phyloP scores from a whole-genome alignment of 805 yeast species.

The Ogataea saltuana region DNA sequence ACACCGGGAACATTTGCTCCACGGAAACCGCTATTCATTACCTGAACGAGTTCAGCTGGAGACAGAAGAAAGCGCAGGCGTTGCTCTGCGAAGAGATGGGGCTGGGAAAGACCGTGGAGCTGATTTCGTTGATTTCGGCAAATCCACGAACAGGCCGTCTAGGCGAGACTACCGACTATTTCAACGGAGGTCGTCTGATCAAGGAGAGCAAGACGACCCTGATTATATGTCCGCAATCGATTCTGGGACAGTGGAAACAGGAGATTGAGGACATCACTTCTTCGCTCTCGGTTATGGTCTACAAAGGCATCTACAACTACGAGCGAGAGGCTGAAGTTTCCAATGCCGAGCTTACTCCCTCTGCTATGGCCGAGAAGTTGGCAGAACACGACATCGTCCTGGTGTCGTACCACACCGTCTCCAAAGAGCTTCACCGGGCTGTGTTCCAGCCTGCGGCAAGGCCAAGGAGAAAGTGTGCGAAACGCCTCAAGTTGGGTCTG shows the following conservation, averaged over 20 bases:
- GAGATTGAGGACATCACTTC: slow-evolving; percentile 68
- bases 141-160: slow-evolving; percentile 51
- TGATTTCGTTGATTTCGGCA: slow-evolving; percentile 61
- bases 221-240: slow-evolving; percentile 83
- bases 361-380: slow-evolving; percentile 51
- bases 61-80: slow-evolving; percentile 49
- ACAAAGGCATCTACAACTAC: slow-evolving; percentile 52
- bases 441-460: slow-evolving; percentile 60
- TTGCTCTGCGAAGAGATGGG: slow-evolving; percentile 96
- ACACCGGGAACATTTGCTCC: slow-evolving; percentile 49
- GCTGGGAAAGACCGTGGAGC: slow-evolving; percentile 89
- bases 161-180: slow-evolving; percentile 38
- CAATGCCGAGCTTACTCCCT: slow-evolving; percentile 26
- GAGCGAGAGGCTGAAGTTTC: slow-evolving; percentile 36
- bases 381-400: slow-evolving; percentile 73
- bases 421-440: slow-evolving; percentile 79
- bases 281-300: slow-evolving; percentile 57
- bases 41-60: slow-evolving; percentile 15
- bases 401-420: slow-evolving; percentile 70
- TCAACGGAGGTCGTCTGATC: slow-evolving; percentile 45
- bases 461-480: slow-evolving; percentile 43
- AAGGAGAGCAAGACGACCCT: slow-evolving; percentile 67
- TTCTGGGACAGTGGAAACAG: slow-evolving; percentile 80
- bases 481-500: slow-evolving; percentile 28
- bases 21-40: slow-evolving; percentile 33